Conservation (phyloP, 73 alveolate genomes). For the Symbiodinium natans region DNA sequence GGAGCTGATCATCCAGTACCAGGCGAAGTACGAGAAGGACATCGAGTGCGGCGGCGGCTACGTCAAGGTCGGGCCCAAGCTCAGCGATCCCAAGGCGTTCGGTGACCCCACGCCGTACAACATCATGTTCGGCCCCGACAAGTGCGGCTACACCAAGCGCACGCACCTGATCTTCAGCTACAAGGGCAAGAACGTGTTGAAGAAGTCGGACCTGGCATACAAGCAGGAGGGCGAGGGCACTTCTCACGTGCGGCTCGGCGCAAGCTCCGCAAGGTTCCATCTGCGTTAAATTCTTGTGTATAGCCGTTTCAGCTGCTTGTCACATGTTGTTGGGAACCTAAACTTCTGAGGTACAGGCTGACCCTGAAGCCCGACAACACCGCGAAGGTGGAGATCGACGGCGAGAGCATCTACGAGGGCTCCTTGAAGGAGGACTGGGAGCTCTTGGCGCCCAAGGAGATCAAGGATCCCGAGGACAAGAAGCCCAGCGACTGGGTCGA, state of each 20-base stretch:
- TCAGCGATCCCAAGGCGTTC: slow-evolving; percentile 69
- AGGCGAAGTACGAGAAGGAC: slow-evolving; percentile 92
- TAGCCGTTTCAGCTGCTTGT: too few relatives aligned
- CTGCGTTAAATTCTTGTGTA: too few relatives aligned
- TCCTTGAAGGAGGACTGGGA: slow-evolving; percentile 94
- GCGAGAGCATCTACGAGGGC: slow-evolving; percentile 79
- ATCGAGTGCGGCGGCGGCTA: slow-evolving; percentile 95
- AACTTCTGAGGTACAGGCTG: slow-evolving; percentile 43
- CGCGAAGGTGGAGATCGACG: slow-evolving; percentile 89
- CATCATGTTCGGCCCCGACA: slow-evolving; percentile 95
- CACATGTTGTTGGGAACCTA: too few relatives aligned
- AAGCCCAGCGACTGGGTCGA: slow-evolving; percentile 95
- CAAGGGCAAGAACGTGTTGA: slow-evolving; percentile 85
- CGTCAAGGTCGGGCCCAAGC: slow-evolving; percentile 93
- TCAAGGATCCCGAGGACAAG: slow-evolving; percentile 94
- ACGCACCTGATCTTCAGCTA: slow-evolving; percentile 92
- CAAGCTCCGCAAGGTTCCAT: too few relatives aligned
- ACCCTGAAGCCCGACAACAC: slow-evolving; percentile 94
- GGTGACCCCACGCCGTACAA: slow-evolving; percentile 94
- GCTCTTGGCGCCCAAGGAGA: slow-evolving; percentile 89
- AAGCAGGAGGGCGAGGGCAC: slow-evolving; percentile 82
- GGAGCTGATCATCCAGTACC: slow-evolving; percentile 94
- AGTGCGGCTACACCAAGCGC: slow-evolving; percentile 93
- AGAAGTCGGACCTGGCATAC: slow-evolving; percentile 86
- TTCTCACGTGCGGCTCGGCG: slow-evolving; percentile 16